Base-by-base conservation (phyloP, 2,329 filamentous ascomycete species). In the Chaetothyriales sp. region DNA sequence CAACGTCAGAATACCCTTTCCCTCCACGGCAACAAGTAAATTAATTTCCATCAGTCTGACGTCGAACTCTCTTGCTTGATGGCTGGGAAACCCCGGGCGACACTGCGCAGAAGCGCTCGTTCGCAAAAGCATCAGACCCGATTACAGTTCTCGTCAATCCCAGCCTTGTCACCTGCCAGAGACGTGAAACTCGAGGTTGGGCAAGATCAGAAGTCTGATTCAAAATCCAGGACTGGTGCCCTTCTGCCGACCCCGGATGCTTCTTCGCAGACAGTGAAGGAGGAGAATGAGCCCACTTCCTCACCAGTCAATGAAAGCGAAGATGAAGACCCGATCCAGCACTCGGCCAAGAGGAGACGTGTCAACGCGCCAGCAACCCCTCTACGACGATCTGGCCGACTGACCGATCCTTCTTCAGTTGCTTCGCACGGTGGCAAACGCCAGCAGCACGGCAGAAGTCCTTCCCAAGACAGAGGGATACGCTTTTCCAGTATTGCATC, bases 71-170 rank as follows among this genome's bases (percentile, higher is more conserved):
- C 32, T 15, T 15, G 32, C 10, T 15, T 39, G 32, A 39, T 39
- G 32, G 32, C 32, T 15, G 32, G 10, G 9, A 39, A 39, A 39
- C 15, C 32, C 32, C 32, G 32, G 32, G 12, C 12, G 2, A 9
- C 9, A 39, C 3, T 15, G 3, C 32, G 32, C 32, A 39, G 32
- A 39, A 39, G 32, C 32, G 32, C 15, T 15, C 32, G 32, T 15
- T 39, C 32, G 15, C 32, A 49, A 15, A 57, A 55, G 49, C 53
- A 49, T 44, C 70, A 72, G 59, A 68, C 69, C 48, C 67, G 66
- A 46, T 64, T 72, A 42, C 57, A 66, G n/a, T 71, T 72, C 55
- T 63, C 66, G 9, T 60, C 69, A 19, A 50, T 65, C 12, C 52
- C 62, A 28, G 60, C 64, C 10, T 55, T 63, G 1, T 60, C 65